Evolutionary conservation across 768 basidiomycete genomes (phyloP), one percentile per base, ranked within the genome.

Genomic region (Tricholomella constricta): DNA sequence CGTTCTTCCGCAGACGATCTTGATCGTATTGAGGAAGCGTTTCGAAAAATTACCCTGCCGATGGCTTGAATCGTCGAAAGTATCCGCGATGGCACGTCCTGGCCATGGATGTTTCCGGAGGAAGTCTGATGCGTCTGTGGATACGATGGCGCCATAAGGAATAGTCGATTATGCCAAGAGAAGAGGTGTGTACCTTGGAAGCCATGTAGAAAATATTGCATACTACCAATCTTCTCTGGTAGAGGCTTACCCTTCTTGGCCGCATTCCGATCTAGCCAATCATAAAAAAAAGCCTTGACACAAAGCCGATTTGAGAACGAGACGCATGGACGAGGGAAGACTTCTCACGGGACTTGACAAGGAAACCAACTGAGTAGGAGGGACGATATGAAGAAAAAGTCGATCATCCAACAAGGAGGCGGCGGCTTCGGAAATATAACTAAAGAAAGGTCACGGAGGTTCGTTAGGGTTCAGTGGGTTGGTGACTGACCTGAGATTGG

Each of bases 391-490:
- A 11, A 94, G 71, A 35, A 81, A 75, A 32, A 96, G 75, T 10
- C 90, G 80, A 36, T 78, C 75, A 62, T 94, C 93, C 7, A 96
- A 73, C 38, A 94, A 68, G 7, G 90, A 94, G 26, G 92, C 94
- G 1, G 93, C 93, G 2, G 91, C 91, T 75, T 92, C 91, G 6
- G 88, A 90, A 44, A 94, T 85, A 69, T 94, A 95, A 64, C 91
- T 92, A 11, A 40, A 57, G 35, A 38, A 26, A 45, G n/a, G 34
- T 27, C 25, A 27, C 15, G 8, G 48, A 34, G 38, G 40, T 44
- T 31, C 9, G 27, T 7, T 17, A 36, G 12, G 38, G n/a, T n/a
- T n/a, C 23, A 37, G 34, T 34, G 48, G 25, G n/a, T 26, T 42
- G 55, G 42, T 51, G 31, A 58, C 56, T 35, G 56, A 88, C 89